phyloP scores from a whole-genome alignment of 1,139 yeast genomes.

The Debaryomycetaceae sp. region DNA sequence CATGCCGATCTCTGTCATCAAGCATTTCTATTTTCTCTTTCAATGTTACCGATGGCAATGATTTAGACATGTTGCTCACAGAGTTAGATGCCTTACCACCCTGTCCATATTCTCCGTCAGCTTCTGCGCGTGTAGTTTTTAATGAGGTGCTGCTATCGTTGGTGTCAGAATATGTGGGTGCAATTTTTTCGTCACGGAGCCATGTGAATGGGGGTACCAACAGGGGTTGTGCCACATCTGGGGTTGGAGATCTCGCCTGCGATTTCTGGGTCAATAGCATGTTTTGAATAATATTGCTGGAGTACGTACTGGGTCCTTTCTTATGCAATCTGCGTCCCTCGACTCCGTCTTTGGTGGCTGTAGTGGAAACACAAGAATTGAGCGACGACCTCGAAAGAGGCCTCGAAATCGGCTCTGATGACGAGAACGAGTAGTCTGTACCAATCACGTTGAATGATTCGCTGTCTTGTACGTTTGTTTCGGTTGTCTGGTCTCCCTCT shows the following conservation, averaged over 20 bases:
- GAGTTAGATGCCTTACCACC: conserved; percentile 6
- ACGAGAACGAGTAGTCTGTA: background rate
- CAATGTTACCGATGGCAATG: conserved; percentile 25
- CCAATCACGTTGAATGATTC: background rate
- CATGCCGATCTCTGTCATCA: background rate
- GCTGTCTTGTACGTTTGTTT: background rate
- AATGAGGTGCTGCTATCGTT: conserved; percentile 21
- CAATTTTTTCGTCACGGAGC: background rate
- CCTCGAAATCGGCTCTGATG: conserved; percentile 32
- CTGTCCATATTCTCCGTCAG: conserved; percentile 24
- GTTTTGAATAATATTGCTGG: conserved; percentile 29
- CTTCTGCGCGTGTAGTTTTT: conserved; percentile 31
- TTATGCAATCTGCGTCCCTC: conserved; percentile 60
- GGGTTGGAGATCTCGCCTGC: background rate
- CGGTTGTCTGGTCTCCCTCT: background rate
- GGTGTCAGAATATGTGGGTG: conserved; percentile 2
- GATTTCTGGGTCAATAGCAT: conserved; percentile 25
- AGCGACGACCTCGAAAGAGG: conserved; percentile 62
- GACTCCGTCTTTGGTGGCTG: conserved; percentile 71
- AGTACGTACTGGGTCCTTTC: conserved; percentile 36
- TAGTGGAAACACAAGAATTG: conserved; percentile 63
- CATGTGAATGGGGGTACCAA: background rate
- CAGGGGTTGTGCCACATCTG: background rate
- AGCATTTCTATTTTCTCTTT: conserved; percentile 29
- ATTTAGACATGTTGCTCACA: conserved; percentile 5